Base-by-base conservation (phyloP, 768 basidiomycete genomes). In the Paxillus rubicundulus region DNA sequence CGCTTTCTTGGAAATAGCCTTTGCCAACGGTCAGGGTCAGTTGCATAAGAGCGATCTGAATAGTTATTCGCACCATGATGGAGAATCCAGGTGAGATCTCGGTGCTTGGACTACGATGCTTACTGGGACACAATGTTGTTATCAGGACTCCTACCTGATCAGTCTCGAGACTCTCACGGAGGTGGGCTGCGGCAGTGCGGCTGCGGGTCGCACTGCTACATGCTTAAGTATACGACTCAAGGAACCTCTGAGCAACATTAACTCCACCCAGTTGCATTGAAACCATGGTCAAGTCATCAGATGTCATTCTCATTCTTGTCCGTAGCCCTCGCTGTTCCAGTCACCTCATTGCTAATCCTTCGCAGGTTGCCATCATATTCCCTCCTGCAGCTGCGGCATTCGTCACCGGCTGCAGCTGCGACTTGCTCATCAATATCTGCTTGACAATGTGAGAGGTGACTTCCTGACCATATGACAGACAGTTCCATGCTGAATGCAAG, bases 1-100 rank as follows among this genome's bases (percentile, higher is more conserved):
- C 43, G 91, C 90, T 74, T 92, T 93, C 78, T 91, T 93, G 43
- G 91, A 92, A 63, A 84, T 82, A 44, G 89, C 91, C 90, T 92
- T 62, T 50, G 18, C 4, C 1, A 14, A 49, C 9, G 2, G 47
- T 68, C 6, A 61, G 48, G 10, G 46, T 12, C 18, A 47, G 2
- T 32, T 2, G 17, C 10, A 14, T 13, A 7, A 39, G 36, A 32
- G 32, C 17, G 27, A 39, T 24, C 24, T 2, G 41, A 14, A 9
- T n/a, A 16, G 17, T 17, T 2, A 14, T 24, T 28, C 65, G 48
- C 37, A 66, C 66, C 66, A 67, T 67, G 53, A 50, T 45, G 49
- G 52, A 60, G 42, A 24, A 39, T 42, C 49, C 45, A 48, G 47
- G 34, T 44, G 45, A 32, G 37, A 21, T 50, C 34, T 41, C 24